phyloP scores from a whole-genome alignment of 1,284 basidiomycete genomes.

The Volvariella volvacea region DNA sequence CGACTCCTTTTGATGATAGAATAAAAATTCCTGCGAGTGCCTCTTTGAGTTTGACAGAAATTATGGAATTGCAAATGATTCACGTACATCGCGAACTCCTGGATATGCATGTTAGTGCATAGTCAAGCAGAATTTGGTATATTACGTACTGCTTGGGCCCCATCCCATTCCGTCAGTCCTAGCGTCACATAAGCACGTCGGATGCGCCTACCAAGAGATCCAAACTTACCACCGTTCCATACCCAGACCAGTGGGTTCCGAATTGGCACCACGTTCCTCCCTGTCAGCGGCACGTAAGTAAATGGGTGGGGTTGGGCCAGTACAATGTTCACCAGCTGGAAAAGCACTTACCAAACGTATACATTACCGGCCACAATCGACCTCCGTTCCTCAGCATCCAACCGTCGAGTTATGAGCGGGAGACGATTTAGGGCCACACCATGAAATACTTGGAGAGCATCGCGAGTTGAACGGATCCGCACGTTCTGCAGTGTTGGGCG shows the following conservation, averaged over 20 bases:
- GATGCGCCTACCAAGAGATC: constrained; percentile 1
- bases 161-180: constrained; percentile 81
- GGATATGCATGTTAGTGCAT: constrained; percentile 10
- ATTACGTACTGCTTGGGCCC: constrained; percentile 59
- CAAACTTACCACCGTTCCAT: constrained; percentile 70
- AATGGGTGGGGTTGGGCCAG: background rate
- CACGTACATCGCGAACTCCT: constrained; percentile 66
- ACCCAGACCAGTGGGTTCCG: constrained; percentile 69
- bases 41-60: constrained; percentile 7
- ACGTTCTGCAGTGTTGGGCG: constrained; percentile 67
- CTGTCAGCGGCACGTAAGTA: constrained; percentile 12
- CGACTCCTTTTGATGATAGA: constrained; percentile 76
- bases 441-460: constrained; percentile 73
- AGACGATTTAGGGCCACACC: constrained; percentile 62
- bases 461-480: constrained; percentile 68
- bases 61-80: constrained; percentile 10
- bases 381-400: constrained; percentile 69
- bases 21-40: constrained; percentile 61
- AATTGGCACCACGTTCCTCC: constrained; percentile 75
- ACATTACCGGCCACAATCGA: constrained; percentile 66
- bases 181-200: background rate
- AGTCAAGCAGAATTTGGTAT: constrained; percentile 4
- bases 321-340: background rate
- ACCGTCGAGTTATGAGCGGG: constrained; percentile 69
- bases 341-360: constrained; percentile 54